These are phyloP conservation scores for Metarhizium album DNA, from an alignment of 2,329 filamentous ascomycete species.

Conservation along the genomic window DNA sequence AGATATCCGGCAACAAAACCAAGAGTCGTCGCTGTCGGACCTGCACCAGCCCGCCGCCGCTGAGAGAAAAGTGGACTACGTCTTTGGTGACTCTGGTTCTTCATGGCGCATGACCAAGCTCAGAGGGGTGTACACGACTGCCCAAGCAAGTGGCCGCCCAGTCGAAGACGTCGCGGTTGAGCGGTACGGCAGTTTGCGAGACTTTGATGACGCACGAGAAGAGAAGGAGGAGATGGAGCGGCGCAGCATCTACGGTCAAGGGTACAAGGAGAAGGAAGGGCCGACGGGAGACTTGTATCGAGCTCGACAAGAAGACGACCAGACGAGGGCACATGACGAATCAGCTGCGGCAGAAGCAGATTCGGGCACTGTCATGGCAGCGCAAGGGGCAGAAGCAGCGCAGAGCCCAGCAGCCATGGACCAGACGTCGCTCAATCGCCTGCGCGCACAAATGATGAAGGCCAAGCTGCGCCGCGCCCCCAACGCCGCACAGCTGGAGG, in stretches of 20 bases:
- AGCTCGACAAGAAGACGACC: conserved; percentile 59
- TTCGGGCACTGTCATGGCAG: conserved; percentile 48
- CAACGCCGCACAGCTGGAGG: conserved; percentile 66
- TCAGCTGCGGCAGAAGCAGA: conserved; percentile 17
- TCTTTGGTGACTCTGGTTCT: conserved; percentile 79
- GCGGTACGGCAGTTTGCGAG: conserved; percentile 66
- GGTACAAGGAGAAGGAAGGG: conserved; percentile 75
- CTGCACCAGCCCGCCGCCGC: conserved; percentile 31
- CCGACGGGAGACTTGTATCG: conserved; percentile 79
- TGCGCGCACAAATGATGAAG: conserved; percentile 93
- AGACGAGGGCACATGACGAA: conserved; percentile 21
- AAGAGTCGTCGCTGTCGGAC: conserved; percentile 22
- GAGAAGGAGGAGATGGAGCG: conserved; percentile 87
- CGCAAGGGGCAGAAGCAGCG: conserved; percentile 35
- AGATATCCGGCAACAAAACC: conserved; percentile 46
- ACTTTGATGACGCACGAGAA: conserved; percentile 87
- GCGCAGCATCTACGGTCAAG: conserved; percentile 69
- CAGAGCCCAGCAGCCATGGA: conserved; percentile 44
- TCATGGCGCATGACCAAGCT: conserved; percentile 97
- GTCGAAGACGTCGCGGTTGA: conserved; percentile 78
- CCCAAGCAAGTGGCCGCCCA: conserved; percentile 58
- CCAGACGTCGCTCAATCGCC: conserved; percentile 71
- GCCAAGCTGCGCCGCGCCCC: conserved; percentile 74
- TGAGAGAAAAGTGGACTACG: conserved; percentile 57
- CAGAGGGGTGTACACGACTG: conserved; percentile 70